Conservation (phyloP, 2,329 filamentous ascomycete genomes). For the Aspergillus ochraceus region DNA sequence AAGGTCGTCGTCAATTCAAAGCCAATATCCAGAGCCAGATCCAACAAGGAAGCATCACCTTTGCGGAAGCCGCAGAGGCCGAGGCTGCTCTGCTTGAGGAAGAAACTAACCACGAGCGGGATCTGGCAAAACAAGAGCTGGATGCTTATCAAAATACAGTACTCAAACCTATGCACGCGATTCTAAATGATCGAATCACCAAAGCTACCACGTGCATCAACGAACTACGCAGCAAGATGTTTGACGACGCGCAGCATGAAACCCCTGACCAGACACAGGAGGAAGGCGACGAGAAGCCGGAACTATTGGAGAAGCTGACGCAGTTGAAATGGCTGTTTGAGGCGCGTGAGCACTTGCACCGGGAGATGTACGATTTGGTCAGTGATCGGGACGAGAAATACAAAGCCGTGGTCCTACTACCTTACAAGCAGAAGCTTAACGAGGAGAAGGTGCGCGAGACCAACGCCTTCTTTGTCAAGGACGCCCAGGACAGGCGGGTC, state of each 20-base stretch:
- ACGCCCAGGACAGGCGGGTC: conserved; percentile 70
- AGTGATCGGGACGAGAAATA: conserved; percentile 85
- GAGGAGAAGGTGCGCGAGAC: conserved; percentile 77
- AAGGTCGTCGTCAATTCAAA: conserved; percentile 66
- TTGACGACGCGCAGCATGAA: conserved; percentile 66
- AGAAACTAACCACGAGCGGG: conserved; percentile 70
- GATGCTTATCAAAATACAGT: conserved; percentile 81
- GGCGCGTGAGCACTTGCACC: conserved; percentile 81
- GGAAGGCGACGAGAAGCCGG: conserved; percentile 91
- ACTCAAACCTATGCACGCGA: conserved; percentile 77
- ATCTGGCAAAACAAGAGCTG: conserved; percentile 76
- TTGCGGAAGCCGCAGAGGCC: conserved; percentile 77
- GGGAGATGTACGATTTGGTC: conserved; percentile 80
- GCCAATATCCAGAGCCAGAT: conserved; percentile 78
- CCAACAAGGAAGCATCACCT: conserved; percentile 73
- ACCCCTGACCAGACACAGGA: conserved; percentile 85
- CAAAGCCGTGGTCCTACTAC: conserved; percentile 76
- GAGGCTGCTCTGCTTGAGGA: conserved; percentile 71
- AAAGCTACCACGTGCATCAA: conserved; percentile 76
- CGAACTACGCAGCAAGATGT: conserved; percentile 69
- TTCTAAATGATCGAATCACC: conserved; percentile 73
- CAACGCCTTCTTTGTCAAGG: conserved; percentile 77
- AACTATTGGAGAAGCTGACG: conserved; percentile 90
- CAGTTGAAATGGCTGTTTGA: conserved; percentile 97
- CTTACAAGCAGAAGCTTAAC: conserved; percentile 73